Evolutionary conservation across 176 grass and related monocot species (phyloP).

Genomic region (Avena insularis): DNA sequence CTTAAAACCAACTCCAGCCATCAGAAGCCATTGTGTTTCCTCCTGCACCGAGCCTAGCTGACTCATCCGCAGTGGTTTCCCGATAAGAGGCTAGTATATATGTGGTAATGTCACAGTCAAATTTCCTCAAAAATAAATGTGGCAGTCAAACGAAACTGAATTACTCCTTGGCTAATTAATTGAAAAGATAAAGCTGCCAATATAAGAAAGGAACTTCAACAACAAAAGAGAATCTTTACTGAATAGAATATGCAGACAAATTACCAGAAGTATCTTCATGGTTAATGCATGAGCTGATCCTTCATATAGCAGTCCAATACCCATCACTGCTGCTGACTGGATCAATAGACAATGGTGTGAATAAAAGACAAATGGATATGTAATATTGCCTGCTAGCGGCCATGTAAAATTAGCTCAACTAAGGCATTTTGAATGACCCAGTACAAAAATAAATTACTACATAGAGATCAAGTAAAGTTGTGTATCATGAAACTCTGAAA

Average conservation of each 20-base stretch:
- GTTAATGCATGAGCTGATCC: slow-evolving; percentile 93
- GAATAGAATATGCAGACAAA: slow-evolving; percentile 15
- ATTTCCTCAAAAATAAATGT: not conserved
- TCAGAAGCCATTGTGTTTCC: not conserved
- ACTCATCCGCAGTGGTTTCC: not conserved
- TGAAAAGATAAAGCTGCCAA: not conserved
- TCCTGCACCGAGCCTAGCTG: not conserved
- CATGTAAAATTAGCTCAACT: slow-evolving; percentile 23
- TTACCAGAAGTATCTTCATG: slow-evolving; percentile 99
- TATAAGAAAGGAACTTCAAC: slow-evolving; percentile 4
- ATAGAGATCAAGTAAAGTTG: slow-evolving; percentile 1
- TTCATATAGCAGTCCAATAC: slow-evolving; percentile 95
- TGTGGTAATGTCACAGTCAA: not conserved
- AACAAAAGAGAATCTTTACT: slow-evolving; percentile 1
- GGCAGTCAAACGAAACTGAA: not conserved
- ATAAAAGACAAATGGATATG: slow-evolving; percentile 12
- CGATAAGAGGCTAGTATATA: not conserved
- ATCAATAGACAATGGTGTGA: slow-evolving; percentile 33
- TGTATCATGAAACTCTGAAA: slow-evolving; percentile 6
- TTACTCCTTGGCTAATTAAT: slow-evolving; percentile 16
- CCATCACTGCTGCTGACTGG: slow-evolving; percentile 91
- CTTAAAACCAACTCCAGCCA: not conserved
- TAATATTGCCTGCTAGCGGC: slow-evolving; percentile 3
- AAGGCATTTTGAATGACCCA: not conserved
- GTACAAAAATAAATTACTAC: slow-evolving; percentile 7